Evolutionary conservation across 1,284 basidiomycete genomes (phyloP), one percentile per base, ranked within the genome.

Genomic region (Psilocybe mexicana): DNA sequence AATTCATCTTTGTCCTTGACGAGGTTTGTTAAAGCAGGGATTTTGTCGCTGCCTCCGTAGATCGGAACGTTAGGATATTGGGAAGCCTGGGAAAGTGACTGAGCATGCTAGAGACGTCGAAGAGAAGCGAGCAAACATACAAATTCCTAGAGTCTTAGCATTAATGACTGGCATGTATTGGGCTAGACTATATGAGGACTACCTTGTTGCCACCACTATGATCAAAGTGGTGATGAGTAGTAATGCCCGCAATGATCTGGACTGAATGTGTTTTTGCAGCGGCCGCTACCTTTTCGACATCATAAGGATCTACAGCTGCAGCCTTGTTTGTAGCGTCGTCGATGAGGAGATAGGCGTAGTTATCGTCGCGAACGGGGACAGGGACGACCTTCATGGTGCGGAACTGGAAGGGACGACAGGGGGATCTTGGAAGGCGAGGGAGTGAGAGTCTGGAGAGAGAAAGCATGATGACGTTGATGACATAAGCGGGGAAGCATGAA

Each of bases 171-270:
- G 35, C 23, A 26, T 56, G 55, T 43, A 52, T 24, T 45, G 44
- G 25, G 58, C 52, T 58, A 40, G 25, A 28, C 23, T 40, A 25
- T 26, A 26, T 61, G 61, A 55, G 49, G 44, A 7, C 36, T 53
- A 79, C 79, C 68, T 75, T 71, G 67, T 81, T 81, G 46, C 94
- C 94, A 8, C 95, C 95, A 57, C 89, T 90, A 72, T 98, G 96
- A 76, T 98, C 96, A 62, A 78, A 67, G 72, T 96, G 94, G 74
- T 94, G 93, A 74, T 96, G 93, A 0, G 94, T 96, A 10, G 92
- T 95, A 63, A 96, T 81, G 42, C 84, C 81, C 26, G 89, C 88
- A 26, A 90, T 81, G 57, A 95, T 83, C 54, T 86, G 74, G 26
- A 94, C 88, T 24, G 75, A 74, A n/a, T 87, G 79, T 33, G 81